Evolutionary conservation across 192 early-diverging fungal genomes (phyloP), one percentile per base, ranked within the genome.

Genomic region (Coemansia reversa): DNA sequence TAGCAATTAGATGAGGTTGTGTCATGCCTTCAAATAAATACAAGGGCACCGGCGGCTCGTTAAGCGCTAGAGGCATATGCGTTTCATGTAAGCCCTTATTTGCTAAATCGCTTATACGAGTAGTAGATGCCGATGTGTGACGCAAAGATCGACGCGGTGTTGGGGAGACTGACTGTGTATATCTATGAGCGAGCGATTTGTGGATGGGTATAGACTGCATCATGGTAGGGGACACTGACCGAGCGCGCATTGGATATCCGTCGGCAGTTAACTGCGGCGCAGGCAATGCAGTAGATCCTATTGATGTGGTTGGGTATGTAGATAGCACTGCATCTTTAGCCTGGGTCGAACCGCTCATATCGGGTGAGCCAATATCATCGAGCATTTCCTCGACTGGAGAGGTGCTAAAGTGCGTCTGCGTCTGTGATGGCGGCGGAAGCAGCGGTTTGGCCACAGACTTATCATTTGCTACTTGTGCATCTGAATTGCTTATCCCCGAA

Each of bases 21-120:
- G 78, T 60, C 78, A 81, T 81, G 14, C 62, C 69, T 28, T 81
- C 78, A 30, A 66, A 71, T 58, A 81, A 35, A 60, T 72, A 81
- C 22, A 81, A 35, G 4, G 78, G 78, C 7, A 70, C 63, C 0
- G 78, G 78, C 24, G 78, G 78, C 60, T 81, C 78, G 57, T 75
- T 81, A 47, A 75, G 62, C 16, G 72, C 72, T 27, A 70, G 57
- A 23, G 69, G 65, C 27, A 66, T 20, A 42, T 60, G 63, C 25
- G 68, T 59, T 12, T 53, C 59, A 24, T 63, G 60, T 11, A 47
- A 30, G 19, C 60, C 67, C 45, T 55, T 65, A 28, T 64, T 35
- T 2, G 63, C 42, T 54, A 63, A 32, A 23, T 68, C 62, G 23
- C 48, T 65, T 25, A 58, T 54, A 27, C 57, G 65, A n/a, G 65